A percentile compares a stretch with the other conserved stretches of the same genome.
Conservation (phyloP, 106 monocot species). For the Dioscorea alata region DNA sequence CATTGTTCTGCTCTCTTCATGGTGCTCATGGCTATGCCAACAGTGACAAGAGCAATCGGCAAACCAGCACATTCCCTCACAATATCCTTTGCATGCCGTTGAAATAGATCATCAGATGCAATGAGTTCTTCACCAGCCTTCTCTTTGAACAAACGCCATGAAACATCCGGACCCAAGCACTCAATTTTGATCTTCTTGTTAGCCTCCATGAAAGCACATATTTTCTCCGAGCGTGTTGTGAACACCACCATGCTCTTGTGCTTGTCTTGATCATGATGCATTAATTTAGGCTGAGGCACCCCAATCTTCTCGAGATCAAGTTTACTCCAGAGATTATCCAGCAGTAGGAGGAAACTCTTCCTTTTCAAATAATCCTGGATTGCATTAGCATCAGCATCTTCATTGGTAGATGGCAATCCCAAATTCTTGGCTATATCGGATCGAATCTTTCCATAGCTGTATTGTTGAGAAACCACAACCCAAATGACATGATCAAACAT, state of each 20-base stretch:
- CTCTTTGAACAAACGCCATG: conserved; percentile 10
- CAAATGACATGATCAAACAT: conserved; percentile 10
- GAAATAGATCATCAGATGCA: neutral
- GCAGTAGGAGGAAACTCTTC: conserved; percentile 11
- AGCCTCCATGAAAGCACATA: conserved; percentile 10
- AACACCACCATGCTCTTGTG: conserved; percentile 13
- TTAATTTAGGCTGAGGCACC: neutral
- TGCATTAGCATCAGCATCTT: no score
- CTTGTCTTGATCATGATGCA: neutral
- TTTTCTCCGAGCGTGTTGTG: neutral
- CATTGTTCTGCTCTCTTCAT: conserved; percentile 1
- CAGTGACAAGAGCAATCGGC: conserved; percentile 14
- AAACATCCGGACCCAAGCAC: neutral
- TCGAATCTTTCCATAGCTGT: conserved; percentile 1
- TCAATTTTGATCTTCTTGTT: neutral
- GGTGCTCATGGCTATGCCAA: conserved; percentile 9
- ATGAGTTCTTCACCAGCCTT: conserved; percentile 7
- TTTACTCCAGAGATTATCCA: conserved; percentile 22
- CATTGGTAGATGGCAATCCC: neutral
- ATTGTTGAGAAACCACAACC: neutral
- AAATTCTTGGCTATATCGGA: neutral
- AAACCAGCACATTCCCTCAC: conserved; percentile 18
- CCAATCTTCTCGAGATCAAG: conserved; percentile 10
- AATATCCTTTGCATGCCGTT: neutral
- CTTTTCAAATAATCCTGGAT: conserved; percentile 8